Percentiles rank a stretch among this genome's conserved stretches.
Evolutionary conservation across 768 basidiomycete species (phyloP).

Genomic region (Lactarius sp.): DNA sequence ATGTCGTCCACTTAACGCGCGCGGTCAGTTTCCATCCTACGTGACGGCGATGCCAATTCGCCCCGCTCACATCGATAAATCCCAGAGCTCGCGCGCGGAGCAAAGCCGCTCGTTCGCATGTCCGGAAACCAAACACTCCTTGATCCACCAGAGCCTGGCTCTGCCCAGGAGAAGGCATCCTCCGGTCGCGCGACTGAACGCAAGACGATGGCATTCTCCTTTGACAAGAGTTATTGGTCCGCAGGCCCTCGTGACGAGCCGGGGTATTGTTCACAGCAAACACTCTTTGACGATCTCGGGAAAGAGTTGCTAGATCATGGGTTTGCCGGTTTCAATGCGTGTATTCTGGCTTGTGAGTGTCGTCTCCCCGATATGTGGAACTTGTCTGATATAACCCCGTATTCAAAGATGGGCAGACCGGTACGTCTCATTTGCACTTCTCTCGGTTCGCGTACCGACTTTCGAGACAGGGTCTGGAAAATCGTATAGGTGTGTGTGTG

Average conservation of each 20-base stretch:
- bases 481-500: conserved; percentile 74
- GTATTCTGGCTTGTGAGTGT: conserved; percentile 94
- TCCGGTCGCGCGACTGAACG: conserved; percentile 83
- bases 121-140: conserved; percentile 88
- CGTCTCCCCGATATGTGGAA: conserved; percentile 12
- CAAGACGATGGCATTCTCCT: conserved; percentile 86
- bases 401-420: conserved; percentile 71
- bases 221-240: conserved; percentile 98
- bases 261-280: conserved; percentile 89
- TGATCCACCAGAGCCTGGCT: conserved; percentile 80
- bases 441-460: not conserved
- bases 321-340: conserved; percentile 95
- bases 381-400: not conserved
- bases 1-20: conserved; percentile 93
- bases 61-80: not conserved
- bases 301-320: conserved; percentile 93
- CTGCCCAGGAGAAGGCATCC: conserved; percentile 47
- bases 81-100: conserved; percentile 87
- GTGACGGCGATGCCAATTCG: not conserved
- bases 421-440: conserved; percentile 40
- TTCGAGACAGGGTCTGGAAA: conserved; percentile 70
- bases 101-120: conserved; percentile 93
- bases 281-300: conserved; percentile 89
- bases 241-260: conserved; percentile 87
- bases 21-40: conserved; percentile 55